A percentile compares a stretch with the other conserved stretches of the same genome.
These are phyloP conservation scores for Wickerhamomyces chaumierensis DNA, from an alignment of 805 yeast species.

Conservation along the genomic window DNA sequence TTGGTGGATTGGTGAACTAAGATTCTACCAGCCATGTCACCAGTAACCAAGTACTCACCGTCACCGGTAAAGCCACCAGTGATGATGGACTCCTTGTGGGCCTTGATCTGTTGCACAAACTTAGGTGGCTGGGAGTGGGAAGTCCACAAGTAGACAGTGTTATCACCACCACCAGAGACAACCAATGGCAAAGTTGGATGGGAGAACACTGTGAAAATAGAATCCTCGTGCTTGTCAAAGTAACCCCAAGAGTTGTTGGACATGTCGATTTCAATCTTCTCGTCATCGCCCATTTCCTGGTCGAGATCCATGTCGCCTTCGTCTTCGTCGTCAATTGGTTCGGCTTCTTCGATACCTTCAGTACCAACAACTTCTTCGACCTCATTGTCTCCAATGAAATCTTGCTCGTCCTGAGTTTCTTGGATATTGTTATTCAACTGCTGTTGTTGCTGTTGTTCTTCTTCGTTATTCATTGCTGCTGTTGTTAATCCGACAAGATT, in stretches of 20 bases:
- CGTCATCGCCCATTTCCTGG: slow-evolving; percentile 28
- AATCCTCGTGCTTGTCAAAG: slow-evolving; percentile 84
- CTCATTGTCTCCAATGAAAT: slow-evolving; percentile 30
- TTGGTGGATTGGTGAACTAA: slow-evolving; percentile 60
- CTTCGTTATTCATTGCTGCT: not conserved
- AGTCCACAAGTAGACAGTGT: slow-evolving; percentile 84
- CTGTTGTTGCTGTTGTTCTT: no score
- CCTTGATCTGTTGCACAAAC: slow-evolving; percentile 62
- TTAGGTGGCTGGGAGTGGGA: slow-evolving; percentile 79
- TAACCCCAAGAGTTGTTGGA: slow-evolving; percentile 82
- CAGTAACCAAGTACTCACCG: slow-evolving; percentile 75
- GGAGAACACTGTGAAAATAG: slow-evolving; percentile 67
- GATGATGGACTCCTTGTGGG: slow-evolving; percentile 82
- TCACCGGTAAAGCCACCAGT: slow-evolving; percentile 75
- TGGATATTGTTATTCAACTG: not conserved
- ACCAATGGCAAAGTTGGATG: slow-evolving; percentile 83
- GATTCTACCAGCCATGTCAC: slow-evolving; percentile 89
- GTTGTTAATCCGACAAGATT: no score
- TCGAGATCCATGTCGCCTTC: slow-evolving; percentile 27
- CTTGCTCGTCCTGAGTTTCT: slow-evolving; percentile 16
- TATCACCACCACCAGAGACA: slow-evolving; percentile 93
- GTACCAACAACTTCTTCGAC: slow-evolving; percentile 29
- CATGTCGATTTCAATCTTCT: slow-evolving; percentile 67
- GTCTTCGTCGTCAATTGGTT: slow-evolving; percentile 21
- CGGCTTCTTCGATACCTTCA: slow-evolving; percentile 15